Percentiles rank a stretch among this genome's conserved stretches.
These are phyloP conservation scores for Trichoderma asperellum DNA, from an alignment of 2,329 filamentous ascomycete genomes.

Conservation along the genomic window DNA sequence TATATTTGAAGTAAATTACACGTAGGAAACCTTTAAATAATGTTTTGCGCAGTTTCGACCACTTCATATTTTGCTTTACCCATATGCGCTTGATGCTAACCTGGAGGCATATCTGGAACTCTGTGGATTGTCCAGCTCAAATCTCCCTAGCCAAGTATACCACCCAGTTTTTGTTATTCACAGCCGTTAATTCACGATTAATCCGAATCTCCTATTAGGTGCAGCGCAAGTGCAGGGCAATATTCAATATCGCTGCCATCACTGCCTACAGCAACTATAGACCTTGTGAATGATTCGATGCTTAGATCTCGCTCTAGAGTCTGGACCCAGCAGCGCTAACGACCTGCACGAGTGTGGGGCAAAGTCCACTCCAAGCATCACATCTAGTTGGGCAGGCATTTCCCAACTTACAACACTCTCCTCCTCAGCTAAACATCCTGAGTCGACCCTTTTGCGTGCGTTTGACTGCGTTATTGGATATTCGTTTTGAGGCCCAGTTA, in stretches of 20 bases:
- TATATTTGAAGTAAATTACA: not conserved
- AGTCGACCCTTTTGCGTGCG: not conserved
- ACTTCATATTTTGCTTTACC: not conserved
- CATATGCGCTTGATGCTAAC: not conserved
- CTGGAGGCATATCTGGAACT: not conserved
- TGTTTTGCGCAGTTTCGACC: not conserved
- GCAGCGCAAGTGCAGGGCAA: not conserved
- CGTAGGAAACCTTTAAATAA: not conserved
- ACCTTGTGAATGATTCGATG: not conserved
- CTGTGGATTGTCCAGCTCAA: not conserved
- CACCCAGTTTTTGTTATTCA: not conserved
- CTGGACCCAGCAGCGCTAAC: not conserved
- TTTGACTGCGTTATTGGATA: not conserved
- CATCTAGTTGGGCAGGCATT: not conserved
- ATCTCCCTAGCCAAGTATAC: not conserved
- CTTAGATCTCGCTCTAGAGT: not conserved
- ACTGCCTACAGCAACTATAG: too few relatives aligned
- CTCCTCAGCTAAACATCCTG: not conserved
- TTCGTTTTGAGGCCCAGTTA: not conserved
- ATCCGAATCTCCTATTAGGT: not conserved
- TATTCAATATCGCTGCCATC: too few relatives aligned
- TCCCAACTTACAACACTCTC: not conserved
- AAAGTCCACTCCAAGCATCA: not conserved
- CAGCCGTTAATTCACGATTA: not conserved
- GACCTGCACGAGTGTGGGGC: not conserved